A percentile compares a stretch with the other conserved stretches of the same genome.
Conservation (phyloP, 768 basidiomycete genomes). For the Mycena pura region DNA sequence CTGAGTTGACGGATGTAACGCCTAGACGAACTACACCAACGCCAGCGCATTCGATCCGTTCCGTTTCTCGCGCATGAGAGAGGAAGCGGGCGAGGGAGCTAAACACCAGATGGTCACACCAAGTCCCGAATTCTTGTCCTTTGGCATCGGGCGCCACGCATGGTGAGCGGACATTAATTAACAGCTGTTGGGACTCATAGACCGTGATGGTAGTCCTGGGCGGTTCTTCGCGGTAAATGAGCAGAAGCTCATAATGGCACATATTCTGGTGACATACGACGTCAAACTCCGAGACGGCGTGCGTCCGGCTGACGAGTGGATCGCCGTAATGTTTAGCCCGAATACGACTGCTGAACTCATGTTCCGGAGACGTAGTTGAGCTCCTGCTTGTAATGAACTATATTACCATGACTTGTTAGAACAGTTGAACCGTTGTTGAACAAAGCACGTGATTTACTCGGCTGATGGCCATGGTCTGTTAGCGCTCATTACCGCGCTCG, state of each 20-base stretch:
- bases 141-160: slow-evolving; percentile 45
- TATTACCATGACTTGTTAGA: too few species aligned
- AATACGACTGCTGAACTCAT: slow-evolving; percentile 13
- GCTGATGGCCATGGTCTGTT: too few species aligned
- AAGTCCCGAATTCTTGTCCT: slow-evolving; percentile 37
- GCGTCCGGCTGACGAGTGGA: slow-evolving; percentile 16
- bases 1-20: background rate
- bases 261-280: slow-evolving; percentile 47
- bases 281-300: slow-evolving; percentile 31
- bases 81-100: slow-evolving; percentile 28
- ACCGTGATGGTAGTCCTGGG: slow-evolving; percentile 38
- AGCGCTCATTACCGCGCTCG: slow-evolving; percentile 78
- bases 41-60: slow-evolving; percentile 48
- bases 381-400: too few species aligned
- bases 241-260: slow-evolving; percentile 45
- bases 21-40: slow-evolving; percentile 38
- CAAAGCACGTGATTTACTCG: too few species aligned
- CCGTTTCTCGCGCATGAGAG: slow-evolving; percentile 42
- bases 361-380: slow-evolving; percentile 7
- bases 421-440: too few species aligned
- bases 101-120: slow-evolving; percentile 38
- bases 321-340: background rate
- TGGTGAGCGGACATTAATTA: slow-evolving; percentile 26
- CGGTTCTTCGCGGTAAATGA: slow-evolving; percentile 49
- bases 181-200: background rate